These are phyloP conservation scores for Cnidoscolus chayamansa DNA, from an alignment of 441 rosid species.

Conservation along the genomic window DNA sequence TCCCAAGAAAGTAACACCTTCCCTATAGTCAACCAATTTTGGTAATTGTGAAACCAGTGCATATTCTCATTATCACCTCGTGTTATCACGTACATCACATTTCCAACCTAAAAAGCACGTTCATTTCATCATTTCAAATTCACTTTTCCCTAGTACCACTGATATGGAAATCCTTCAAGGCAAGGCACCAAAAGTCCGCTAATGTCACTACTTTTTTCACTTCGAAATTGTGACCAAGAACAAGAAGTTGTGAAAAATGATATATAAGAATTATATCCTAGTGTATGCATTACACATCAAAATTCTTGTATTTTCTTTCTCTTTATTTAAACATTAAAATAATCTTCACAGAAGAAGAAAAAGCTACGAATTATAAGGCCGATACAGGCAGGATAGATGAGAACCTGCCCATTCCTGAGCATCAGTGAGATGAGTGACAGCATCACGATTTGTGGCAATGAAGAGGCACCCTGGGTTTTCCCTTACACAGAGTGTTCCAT, in stretches of 20 bases:
- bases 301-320: background rate
- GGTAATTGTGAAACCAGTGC: background rate
- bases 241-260: background rate
- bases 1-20: background rate
- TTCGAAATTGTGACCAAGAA: background rate
- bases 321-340: background rate
- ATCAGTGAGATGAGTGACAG: constrained; percentile 84
- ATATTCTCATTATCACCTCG: background rate
- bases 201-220: background rate
- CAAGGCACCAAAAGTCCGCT: background rate
- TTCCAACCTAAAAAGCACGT: background rate
- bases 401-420: constrained; percentile 97
- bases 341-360: constrained; percentile 4
- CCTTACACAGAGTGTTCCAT: constrained; percentile 86
- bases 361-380: background rate
- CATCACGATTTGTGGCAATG: constrained; percentile 89
- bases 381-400: constrained; percentile 2
- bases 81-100: too few relatives aligned
- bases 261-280: background rate
- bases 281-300: background rate
- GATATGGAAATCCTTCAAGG: background rate
- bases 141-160: background rate
- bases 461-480: constrained; percentile 94
- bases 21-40: background rate
- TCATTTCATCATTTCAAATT: background rate